Percentiles rank a stretch among this genome's conserved stretches.
Conservation (phyloP, 2,329 filamentous ascomycete species). For the Penicillium sp. region DNA sequence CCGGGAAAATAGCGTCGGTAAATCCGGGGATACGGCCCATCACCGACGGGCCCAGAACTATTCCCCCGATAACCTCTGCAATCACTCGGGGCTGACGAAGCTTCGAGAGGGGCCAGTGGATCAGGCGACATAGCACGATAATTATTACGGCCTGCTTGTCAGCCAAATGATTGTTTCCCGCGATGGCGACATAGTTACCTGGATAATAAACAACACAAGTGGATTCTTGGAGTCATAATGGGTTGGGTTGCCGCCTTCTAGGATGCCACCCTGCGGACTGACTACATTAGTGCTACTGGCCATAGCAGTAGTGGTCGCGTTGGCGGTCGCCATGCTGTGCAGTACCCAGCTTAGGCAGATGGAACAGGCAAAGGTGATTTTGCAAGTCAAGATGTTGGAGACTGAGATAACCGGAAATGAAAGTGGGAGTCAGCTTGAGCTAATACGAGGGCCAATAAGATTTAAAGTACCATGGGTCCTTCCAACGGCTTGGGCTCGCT, state of each 20-base stretch:
- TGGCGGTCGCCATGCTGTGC: constrained; percentile 17
- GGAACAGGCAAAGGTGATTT: not conserved
- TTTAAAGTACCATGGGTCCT: not conserved
- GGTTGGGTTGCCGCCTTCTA: constrained; percentile 68
- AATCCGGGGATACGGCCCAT: constrained; percentile 85
- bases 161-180: not conserved
- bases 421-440: constrained; percentile 1
- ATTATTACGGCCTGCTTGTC: constrained; percentile 59
- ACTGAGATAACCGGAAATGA: not conserved
- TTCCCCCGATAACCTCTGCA: constrained; percentile 79
- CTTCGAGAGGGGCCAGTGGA: constrained; percentile 74
- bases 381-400: not conserved
- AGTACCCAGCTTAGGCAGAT: not conserved
- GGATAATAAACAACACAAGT: constrained; percentile 73
- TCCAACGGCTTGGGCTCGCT: not conserved
- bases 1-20: constrained; percentile 70
- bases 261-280: constrained; percentile 63
- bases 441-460: not conserved
- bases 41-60: constrained; percentile 80
- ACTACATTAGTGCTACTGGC: constrained; percentile 8
- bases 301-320: constrained; percentile 14
- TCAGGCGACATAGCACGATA: constrained; percentile 68
- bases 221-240: constrained; percentile 68
- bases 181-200: constrained; percentile 47
- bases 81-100: constrained; percentile 79